A percentile compares a stretch with the other conserved stretches of the same genome.
These are phyloP conservation scores for Actinomucor elegans DNA, from an alignment of 371 early-diverging fungal species.

Conservation along the genomic window DNA sequence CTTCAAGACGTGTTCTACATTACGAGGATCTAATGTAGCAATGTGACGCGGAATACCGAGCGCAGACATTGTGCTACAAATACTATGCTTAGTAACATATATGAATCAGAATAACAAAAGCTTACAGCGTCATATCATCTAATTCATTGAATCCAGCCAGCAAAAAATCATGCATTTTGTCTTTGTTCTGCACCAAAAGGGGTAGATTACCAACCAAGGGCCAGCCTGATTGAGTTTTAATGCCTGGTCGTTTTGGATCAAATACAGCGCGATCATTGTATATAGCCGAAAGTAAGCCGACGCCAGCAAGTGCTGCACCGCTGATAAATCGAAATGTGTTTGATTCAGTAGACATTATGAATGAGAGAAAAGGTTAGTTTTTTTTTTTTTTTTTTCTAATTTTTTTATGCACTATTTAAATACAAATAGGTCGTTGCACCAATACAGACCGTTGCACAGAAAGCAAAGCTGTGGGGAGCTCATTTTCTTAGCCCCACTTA, in stretches of 20 bases:
- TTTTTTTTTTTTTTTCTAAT: neutral
- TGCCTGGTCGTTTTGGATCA: constrained; percentile 11
- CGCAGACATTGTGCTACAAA: constrained; percentile 15
- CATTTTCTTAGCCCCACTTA: neutral
- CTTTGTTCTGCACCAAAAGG: constrained; percentile 8
- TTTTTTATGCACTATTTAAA: neutral
- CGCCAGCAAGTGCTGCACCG: constrained; percentile 26
- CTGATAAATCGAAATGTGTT: constrained; percentile 21
- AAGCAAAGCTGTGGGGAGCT: neutral
- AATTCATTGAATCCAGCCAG: constrained; percentile 11
- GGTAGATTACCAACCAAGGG: constrained; percentile 24
- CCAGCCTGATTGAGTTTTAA: constrained; percentile 18
- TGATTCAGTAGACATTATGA: constrained; percentile 4
- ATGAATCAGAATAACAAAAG: neutral
- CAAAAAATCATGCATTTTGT: constrained; percentile 23
- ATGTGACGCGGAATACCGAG: constrained; percentile 21
- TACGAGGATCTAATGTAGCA: constrained; percentile 27
- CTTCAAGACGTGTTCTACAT: constrained; percentile 35
- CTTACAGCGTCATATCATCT: constrained; percentile 17
- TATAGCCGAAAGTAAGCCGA: constrained; percentile 20
- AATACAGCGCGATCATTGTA: constrained; percentile 27
- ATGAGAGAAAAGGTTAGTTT: neutral
- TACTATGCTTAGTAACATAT: neutral
- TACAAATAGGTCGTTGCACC: neutral
- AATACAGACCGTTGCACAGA: neutral